phyloP scores from a whole-genome alignment of 2,329 filamentous ascomycete genomes.

The Penicillium expansum region DNA sequence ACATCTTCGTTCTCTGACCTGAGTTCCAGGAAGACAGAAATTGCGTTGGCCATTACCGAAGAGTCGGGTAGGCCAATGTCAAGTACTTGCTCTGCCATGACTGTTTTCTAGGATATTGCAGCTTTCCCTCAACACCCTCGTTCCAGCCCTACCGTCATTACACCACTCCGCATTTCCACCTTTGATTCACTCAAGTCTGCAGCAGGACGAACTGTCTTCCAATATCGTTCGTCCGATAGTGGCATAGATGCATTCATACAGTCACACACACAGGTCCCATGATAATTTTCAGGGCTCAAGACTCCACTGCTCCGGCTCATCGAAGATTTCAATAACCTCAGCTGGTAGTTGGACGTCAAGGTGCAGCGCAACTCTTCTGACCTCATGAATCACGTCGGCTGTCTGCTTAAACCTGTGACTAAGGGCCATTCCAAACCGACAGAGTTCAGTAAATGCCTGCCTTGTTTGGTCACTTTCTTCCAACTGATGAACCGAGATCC shows the following conservation, averaged over 20 bases:
- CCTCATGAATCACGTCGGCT: conserved; percentile 22
- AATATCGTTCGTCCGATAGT: background rate
- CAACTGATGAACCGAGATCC: conserved; percentile 21
- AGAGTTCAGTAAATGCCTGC: conserved; percentile 30
- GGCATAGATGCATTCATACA: background rate
- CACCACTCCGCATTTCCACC: background rate
- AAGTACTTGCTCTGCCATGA: background rate
- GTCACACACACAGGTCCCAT: background rate
- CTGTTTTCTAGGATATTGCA: background rate
- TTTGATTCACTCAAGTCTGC: background rate
- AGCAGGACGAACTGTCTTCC: background rate
- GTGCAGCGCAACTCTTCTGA: conserved; percentile 17
- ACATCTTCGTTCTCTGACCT: background rate
- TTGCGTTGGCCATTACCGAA: background rate
- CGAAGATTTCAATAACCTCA: conserved; percentile 24
- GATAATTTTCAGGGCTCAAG: background rate
- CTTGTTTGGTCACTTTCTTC: conserved; percentile 20
- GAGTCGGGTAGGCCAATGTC: background rate
- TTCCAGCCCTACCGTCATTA: background rate
- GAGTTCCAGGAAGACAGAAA: background rate
- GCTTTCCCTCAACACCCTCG: background rate
- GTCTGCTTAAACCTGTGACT: conserved; percentile 25
- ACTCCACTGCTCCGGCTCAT: conserved; percentile 13
- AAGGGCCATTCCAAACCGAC: conserved; percentile 26
- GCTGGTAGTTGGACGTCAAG: conserved; percentile 20